Evolutionary conservation across 2,329 filamentous ascomycete genomes (phyloP).

Genomic region (Thielaviopsis euricoi): DNA sequence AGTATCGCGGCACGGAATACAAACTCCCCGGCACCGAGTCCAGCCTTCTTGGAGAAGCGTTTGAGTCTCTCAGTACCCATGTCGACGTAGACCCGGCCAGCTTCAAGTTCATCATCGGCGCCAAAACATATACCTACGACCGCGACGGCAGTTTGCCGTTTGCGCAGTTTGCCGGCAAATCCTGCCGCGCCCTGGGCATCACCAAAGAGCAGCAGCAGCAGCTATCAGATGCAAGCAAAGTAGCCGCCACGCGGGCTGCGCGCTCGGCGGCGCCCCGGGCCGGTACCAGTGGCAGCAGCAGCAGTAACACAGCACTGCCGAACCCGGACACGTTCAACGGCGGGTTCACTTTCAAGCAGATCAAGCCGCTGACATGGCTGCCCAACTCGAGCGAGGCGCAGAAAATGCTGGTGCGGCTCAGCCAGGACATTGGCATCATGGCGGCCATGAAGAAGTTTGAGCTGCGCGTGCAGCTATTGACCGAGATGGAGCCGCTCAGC

Average conservation of each 20-base stretch:
- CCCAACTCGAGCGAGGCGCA: slow-evolving; percentile 57
- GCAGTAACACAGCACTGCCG: not conserved
- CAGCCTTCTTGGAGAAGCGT: not conserved
- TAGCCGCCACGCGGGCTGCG: slow-evolving; percentile 12
- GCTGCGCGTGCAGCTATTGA: slow-evolving; percentile 72
- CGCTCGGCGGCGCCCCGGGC: slow-evolving; percentile 18
- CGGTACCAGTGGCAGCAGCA: no score
- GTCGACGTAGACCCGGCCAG: not conserved
- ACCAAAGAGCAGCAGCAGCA: slow-evolving; percentile 16
- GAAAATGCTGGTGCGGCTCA: slow-evolving; percentile 57
- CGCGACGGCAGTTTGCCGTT: not conserved
- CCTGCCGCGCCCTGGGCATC: not conserved
- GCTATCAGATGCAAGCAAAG: slow-evolving; percentile 23
- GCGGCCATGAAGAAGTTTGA: slow-evolving; percentile 68
- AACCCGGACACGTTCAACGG: slow-evolving; percentile 22
- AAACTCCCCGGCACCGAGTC: not conserved
- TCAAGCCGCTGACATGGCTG: slow-evolving; percentile 62
- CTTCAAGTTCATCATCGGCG: slow-evolving; percentile 1
- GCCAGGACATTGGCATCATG: slow-evolving; percentile 71
- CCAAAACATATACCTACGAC: not conserved
- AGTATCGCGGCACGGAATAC: not conserved
- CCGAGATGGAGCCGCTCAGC: slow-evolving; percentile 83
- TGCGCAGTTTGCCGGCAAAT: not conserved
- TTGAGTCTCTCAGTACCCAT: not conserved
- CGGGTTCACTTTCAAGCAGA: slow-evolving; percentile 64